These are phyloP conservation scores for Penicillium decumbens DNA, from an alignment of 2,329 filamentous ascomycete species.

Conservation along the genomic window DNA sequence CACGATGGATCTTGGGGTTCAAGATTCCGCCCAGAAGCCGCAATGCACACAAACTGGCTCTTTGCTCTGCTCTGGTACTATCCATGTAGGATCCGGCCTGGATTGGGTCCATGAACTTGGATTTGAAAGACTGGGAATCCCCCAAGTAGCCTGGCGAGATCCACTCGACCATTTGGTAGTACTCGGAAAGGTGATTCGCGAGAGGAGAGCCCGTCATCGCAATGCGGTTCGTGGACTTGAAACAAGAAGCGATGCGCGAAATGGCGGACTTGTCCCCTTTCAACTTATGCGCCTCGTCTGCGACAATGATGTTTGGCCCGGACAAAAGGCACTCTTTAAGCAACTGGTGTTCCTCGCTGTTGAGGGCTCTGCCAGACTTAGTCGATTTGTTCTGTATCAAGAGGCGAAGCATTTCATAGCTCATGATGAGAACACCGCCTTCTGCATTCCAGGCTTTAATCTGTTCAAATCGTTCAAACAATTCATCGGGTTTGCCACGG, in stretches of 20 bases:
- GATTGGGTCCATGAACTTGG: conserved; percentile 69
- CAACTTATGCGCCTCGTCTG: conserved; percentile 77
- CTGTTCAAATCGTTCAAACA: conserved; percentile 40
- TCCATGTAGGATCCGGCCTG: conserved; percentile 64
- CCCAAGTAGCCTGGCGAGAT: conserved; percentile 75
- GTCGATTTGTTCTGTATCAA: conserved; percentile 37
- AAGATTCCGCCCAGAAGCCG: conserved; percentile 67
- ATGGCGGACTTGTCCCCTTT: conserved; percentile 61
- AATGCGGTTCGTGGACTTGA: conserved; percentile 67
- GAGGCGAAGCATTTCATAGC: conserved; percentile 64
- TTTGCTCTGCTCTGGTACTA: conserved; percentile 53
- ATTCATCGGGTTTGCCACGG: conserved; percentile 27
- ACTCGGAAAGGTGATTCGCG: conserved; percentile 77
- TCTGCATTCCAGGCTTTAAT: conserved; percentile 57
- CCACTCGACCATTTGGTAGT: conserved; percentile 85
- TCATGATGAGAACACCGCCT: conserved; percentile 72
- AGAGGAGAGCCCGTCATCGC: conserved; percentile 84
- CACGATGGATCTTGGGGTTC: conserved; percentile 71
- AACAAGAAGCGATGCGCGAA: conserved; percentile 51
- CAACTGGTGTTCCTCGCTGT: conserved; percentile 37
- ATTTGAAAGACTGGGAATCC: conserved; percentile 60
- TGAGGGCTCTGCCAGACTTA: conserved; percentile 25
- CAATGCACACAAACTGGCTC: conserved; percentile 61
- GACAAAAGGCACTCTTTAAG: conserved; percentile 51
- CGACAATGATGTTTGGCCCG: conserved; percentile 67